Evolutionary conservation across 768 basidiomycete genomes (phyloP).

Genomic region (Coprinopsis sp.): DNA sequence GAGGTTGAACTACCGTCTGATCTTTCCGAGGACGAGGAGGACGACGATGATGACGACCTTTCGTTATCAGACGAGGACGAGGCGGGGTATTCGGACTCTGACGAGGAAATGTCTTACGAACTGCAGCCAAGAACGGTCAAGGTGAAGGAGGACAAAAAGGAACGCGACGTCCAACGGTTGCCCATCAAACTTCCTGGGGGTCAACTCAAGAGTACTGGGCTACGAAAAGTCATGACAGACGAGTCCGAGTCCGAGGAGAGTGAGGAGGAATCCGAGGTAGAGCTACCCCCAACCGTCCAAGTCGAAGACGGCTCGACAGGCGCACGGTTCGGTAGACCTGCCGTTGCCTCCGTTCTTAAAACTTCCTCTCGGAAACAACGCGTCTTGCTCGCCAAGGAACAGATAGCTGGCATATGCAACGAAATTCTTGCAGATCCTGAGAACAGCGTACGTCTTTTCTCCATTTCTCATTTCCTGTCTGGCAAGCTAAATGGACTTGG

Average conservation of each 20-base stretch:
- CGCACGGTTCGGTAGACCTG: constrained; percentile 81
- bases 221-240: constrained; percentile 18
- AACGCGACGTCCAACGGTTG: constrained; percentile 53
- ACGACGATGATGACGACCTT: constrained; percentile 23
- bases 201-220: constrained; percentile 58
- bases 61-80: constrained; percentile 19
- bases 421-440: constrained; percentile 94
- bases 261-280: constrained; percentile 25
- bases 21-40: constrained; percentile 30
- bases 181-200: constrained; percentile 89
- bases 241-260: constrained; percentile 25
- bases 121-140: constrained; percentile 50
- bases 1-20: no score
- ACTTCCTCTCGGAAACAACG: constrained; percentile 61
- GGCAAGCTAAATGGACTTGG: constrained; percentile 4
- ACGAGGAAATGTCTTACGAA: constrained; percentile 77
- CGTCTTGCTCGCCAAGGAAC: constrained; percentile 82
- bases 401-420: constrained; percentile 90
- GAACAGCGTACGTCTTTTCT: constrained; percentile 64
- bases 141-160: constrained; percentile 35
- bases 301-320: constrained; percentile 78
- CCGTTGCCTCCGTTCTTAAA: constrained; percentile 66
- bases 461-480: background rate
- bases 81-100: constrained; percentile 40
- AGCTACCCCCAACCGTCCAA: constrained; percentile 20